Conservation (phyloP, 2,329 filamentous ascomycete species). For the Monosporascus sp. region DNA sequence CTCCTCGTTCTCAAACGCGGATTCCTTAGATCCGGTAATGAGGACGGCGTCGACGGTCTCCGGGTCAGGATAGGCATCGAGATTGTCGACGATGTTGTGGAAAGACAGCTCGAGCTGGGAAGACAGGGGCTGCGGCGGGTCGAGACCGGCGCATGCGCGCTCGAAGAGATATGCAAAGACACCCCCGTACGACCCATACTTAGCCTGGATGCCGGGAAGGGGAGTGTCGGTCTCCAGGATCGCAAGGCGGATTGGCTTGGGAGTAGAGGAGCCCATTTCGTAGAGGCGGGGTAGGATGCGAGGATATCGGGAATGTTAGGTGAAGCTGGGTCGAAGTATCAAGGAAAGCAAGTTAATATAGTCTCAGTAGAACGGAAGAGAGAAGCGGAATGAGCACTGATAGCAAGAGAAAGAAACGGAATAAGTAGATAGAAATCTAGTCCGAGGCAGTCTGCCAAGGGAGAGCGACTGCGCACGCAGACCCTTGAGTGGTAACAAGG, state of each 20-base stretch:
- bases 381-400: too few species aligned
- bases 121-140: conserved; percentile 33
- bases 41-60: conserved; percentile 76
- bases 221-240: conserved; percentile 86
- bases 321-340: too few species aligned
- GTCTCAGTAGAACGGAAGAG: too few species aligned
- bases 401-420: background rate
- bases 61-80: conserved; percentile 64
- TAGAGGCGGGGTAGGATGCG: background rate
- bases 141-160: conserved; percentile 44
- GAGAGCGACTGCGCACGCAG: too few species aligned
- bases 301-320: too few species aligned
- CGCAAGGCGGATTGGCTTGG: conserved; percentile 65
- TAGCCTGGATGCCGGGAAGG: conserved; percentile 54
- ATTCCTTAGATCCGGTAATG: conserved; percentile 70
- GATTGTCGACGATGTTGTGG: conserved; percentile 65
- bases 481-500: too few species aligned
- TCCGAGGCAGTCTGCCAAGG: too few species aligned
- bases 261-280: conserved; percentile 25
- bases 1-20: conserved; percentile 65
- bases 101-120: conserved; percentile 53
- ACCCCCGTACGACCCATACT: conserved; percentile 68
- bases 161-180: conserved; percentile 60
- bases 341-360: too few species aligned
- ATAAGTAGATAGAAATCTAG: background rate